phyloP scores from a whole-genome alignment of 371 early-diverging fungal species.

The Mucor ambiguus region DNA sequence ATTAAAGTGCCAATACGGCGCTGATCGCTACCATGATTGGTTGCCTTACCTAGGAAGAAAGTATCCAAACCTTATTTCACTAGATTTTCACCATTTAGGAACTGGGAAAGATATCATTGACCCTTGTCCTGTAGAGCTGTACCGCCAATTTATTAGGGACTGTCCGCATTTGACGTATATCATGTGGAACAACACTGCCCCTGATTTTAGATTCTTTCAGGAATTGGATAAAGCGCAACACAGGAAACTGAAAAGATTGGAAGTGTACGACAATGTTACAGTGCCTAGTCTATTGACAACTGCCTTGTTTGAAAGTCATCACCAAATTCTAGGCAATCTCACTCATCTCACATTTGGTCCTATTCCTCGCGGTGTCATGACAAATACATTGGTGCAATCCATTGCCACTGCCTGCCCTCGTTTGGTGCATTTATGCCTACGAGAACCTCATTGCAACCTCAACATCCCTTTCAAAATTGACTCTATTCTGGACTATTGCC shows the following conservation, averaged over 20 bases:
- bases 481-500: constrained; percentile 16
- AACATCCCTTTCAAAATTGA: constrained; percentile 13
- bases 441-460: constrained; percentile 16
- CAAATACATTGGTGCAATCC: constrained; percentile 5
- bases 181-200: constrained; percentile 13
- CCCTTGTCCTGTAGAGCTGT: constrained; percentile 8
- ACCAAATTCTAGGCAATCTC: constrained; percentile 3
- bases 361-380: constrained; percentile 9
- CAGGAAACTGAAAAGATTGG: neutral
- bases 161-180: constrained; percentile 8
- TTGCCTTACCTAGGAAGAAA: constrained; percentile 12
- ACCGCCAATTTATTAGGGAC: constrained; percentile 8
- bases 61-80: constrained; percentile 16
- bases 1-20: constrained; percentile 13
- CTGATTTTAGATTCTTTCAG: constrained; percentile 20
- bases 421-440: neutral
- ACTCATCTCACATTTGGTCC: constrained; percentile 16
- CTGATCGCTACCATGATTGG: constrained; percentile 21
- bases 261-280: constrained; percentile 12
- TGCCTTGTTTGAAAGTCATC: constrained; percentile 10
- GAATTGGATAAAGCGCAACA: constrained; percentile 7
- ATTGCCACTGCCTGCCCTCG: constrained; percentile 18
- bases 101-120: constrained; percentile 15
- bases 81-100: constrained; percentile 14
- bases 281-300: constrained; percentile 5